phyloP scores from a whole-genome alignment of 371 early-diverging fungal species.

The Mucor velutinosus region DNA sequence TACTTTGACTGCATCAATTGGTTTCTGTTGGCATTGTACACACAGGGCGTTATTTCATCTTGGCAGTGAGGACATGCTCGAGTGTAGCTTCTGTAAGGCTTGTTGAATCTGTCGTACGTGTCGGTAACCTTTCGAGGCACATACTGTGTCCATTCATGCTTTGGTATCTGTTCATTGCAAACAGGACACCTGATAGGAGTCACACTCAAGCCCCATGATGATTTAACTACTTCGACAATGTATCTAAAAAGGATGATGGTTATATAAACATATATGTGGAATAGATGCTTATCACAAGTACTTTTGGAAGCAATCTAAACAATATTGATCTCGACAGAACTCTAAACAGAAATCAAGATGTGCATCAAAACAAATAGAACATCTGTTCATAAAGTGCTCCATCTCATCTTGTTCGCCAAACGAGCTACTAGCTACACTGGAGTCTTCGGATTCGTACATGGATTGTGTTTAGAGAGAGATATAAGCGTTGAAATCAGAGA shows the following conservation, averaged over 20 bases:
- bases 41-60: constrained; percentile 42
- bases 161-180: constrained; percentile 49
- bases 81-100: constrained; percentile 55
- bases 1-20: not conserved
- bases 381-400: constrained; percentile 55
- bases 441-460: constrained; percentile 24
- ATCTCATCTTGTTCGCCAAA: constrained; percentile 38
- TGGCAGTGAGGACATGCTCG: constrained; percentile 55
- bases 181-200: constrained; percentile 62
- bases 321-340: constrained; percentile 59
- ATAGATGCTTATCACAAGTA: constrained; percentile 21
- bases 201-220: constrained; percentile 64
- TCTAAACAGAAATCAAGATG: constrained; percentile 59
- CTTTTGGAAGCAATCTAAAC: constrained; percentile 58
- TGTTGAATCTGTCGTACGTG: constrained; percentile 55
- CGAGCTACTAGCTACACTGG: constrained; percentile 17
- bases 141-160: constrained; percentile 55
- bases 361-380: constrained; percentile 65
- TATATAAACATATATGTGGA: no score
- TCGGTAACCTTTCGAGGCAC: constrained; percentile 28
- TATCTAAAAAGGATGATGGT: constrained; percentile 32
- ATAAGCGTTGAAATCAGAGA: not conserved
- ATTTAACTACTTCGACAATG: constrained; percentile 54
- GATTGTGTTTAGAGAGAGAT: no score
- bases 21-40: constrained; percentile 3